A percentile compares a stretch with the other conserved stretches of the same genome.
phyloP scores from a whole-genome alignment of 129 eudicot genomes.

The Mikania micrantha region DNA sequence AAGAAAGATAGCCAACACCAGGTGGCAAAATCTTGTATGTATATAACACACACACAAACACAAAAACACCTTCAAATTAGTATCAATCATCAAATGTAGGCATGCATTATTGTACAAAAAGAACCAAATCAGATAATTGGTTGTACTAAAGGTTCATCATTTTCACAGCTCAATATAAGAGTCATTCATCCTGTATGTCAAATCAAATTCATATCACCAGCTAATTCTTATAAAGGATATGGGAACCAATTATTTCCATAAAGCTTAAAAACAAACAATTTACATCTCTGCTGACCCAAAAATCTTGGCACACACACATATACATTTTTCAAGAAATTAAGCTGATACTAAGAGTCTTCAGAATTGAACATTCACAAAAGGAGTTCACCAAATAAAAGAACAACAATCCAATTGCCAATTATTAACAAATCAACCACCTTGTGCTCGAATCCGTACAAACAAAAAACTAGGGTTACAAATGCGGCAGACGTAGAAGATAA shows the following conservation, averaged over 20 bases:
- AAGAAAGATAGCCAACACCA: neutral
- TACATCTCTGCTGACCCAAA: neutral
- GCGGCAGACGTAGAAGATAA: slow-evolving; percentile 3
- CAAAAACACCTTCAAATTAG: no score
- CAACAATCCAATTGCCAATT: neutral
- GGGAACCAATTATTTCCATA: no score
- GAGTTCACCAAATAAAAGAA: neutral
- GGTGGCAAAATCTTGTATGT: neutral
- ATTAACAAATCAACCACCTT: neutral
- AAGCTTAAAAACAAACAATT: neutral
- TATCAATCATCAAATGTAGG: neutral
- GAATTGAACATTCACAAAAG: neutral
- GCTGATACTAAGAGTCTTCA: neutral
- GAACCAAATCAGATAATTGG: neutral
- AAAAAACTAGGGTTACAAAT: slow-evolving; percentile 12
- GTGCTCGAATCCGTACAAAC: slow-evolving; percentile 13
- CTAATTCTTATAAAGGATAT: no score
- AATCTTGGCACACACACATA: no score
- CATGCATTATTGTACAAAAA: neutral
- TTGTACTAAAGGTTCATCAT: neutral
- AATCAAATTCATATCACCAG: neutral
- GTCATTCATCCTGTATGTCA: neutral
- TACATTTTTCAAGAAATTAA: neutral
- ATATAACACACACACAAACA: neutral
- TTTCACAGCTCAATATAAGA: neutral